phyloP scores from a whole-genome alignment of 139 green algal genomes.

The Desmodesmus armatus region DNA sequence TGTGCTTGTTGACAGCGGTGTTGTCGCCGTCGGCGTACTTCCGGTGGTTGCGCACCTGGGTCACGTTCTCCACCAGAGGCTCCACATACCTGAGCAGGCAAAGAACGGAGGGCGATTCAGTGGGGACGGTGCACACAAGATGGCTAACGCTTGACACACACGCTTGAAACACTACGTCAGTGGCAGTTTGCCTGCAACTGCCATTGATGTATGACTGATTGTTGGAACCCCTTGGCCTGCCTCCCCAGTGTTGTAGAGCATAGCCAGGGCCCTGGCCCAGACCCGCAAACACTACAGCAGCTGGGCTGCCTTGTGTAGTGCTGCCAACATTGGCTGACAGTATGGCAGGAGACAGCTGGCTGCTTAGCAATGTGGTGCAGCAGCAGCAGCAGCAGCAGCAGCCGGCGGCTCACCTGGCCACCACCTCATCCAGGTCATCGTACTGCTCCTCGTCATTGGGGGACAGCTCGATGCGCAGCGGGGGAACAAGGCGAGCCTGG shows the following conservation, averaged over 20 bases:
- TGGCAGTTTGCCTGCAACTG: not conserved
- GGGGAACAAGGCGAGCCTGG: slow-evolving; percentile 62
- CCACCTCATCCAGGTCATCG: slow-evolving; percentile 87
- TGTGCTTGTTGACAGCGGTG: slow-evolving; percentile 24
- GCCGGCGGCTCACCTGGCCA: slow-evolving; percentile 45
- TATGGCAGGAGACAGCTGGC: too few relatives aligned
- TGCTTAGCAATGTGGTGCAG: too few relatives aligned
- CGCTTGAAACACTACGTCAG: not conserved
- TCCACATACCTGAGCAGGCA: slow-evolving; percentile 62
- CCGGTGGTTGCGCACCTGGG: slow-evolving; percentile 55
- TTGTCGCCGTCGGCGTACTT: slow-evolving; percentile 62
- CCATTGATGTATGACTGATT: not conserved
- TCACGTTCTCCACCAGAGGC: slow-evolving; percentile 56
- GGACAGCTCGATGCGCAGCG: slow-evolving; percentile 63
- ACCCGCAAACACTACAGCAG: not conserved
- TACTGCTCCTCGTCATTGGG: slow-evolving; percentile 58
- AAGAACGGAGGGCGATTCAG: not conserved
- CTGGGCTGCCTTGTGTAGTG: not conserved
- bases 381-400: too few relatives aligned
- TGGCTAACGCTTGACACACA: not conserved
- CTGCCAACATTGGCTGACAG: too few relatives aligned
- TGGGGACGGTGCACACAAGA: not conserved
- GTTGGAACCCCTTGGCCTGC: not conserved
- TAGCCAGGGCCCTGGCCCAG: not conserved
- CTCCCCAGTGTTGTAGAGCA: not conserved